Evolutionary conservation across 1,284 basidiomycete genomes (phyloP), one percentile per base, ranked within the genome.

Genomic region (Cystobasidium pallidum): DNA sequence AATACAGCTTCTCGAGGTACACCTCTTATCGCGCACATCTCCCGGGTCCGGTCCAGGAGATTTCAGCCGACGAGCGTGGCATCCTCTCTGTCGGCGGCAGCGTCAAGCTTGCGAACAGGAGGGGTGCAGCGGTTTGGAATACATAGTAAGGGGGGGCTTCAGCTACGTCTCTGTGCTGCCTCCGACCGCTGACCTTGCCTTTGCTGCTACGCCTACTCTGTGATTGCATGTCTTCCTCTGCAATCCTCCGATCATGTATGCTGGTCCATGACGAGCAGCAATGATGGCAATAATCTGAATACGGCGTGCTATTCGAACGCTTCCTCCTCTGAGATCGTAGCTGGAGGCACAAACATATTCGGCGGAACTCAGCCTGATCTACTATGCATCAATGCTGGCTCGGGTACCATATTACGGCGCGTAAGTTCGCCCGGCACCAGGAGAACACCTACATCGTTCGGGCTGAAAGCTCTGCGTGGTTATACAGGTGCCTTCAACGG

Each of bases 31-130:
- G 74, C 49, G 76, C 73, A 19, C 77, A 77, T 30, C 36, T 70
- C 24, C 79, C 72, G 19, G 77, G 77, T 36, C 74, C 77, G 2
- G 75, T 79, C 2, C 78, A 77, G 47, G 78, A 79, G 58, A 75
- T 82, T 70, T 49, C 79, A 8, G 73, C 78, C 19, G 81, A 82
- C 64, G 79, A 82, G 51, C 76, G 79, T 1, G 78, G 80, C 58
- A 77, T 83, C 68, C 77, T 80, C 41, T 78, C 78, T 54, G 76
- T 82, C 17, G 78, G 79, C 32, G 79, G 81, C 21, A 77, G 76
- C 58, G 75, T 83, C 71, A 80, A 82, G 75, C 78, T 81, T 39
- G 80, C 81, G 4, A 80, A 78, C 43, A 76, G 82, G n/a, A 74
- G 78, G 24, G 82, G 81, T 1, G 62, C 82, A 26, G 76, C 78